Percentiles rank a stretch among this genome's conserved stretches.
phyloP scores from a whole-genome alignment of 2,329 filamentous ascomycete genomes.

The Ilyonectria robusta region DNA sequence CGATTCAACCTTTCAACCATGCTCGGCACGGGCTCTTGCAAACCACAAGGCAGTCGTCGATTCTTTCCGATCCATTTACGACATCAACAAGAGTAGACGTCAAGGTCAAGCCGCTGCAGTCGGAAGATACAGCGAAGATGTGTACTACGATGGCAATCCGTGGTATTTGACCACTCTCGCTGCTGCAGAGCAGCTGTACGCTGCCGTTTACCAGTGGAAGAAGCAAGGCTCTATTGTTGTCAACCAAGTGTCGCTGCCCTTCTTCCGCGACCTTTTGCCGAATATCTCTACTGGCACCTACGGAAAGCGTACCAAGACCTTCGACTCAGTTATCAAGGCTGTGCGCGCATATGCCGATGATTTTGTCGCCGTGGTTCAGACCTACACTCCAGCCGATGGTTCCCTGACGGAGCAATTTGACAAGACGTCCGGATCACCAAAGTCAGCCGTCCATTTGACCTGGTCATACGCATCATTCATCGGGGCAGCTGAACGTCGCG shows the following conservation, averaged over 20 bases:
- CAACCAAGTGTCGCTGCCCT: slow-evolving; percentile 19
- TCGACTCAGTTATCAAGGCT: slow-evolving; percentile 26
- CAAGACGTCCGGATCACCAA: slow-evolving; percentile 62
- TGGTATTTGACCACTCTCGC: slow-evolving; percentile 83
- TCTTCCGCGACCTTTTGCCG: slow-evolving; percentile 31
- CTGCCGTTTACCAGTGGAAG: slow-evolving; percentile 79
- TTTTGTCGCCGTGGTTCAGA: slow-evolving; percentile 63
- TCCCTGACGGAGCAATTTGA: slow-evolving; percentile 76
- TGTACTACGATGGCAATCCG: slow-evolving; percentile 81
- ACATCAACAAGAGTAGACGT: slow-evolving; percentile 74
- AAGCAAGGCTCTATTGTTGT: slow-evolving; percentile 68
- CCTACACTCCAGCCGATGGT: slow-evolving; percentile 74
- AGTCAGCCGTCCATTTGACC: slow-evolving; percentile 77
- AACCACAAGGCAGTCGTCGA: slow-evolving; percentile 82
- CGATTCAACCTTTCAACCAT: slow-evolving; percentile 80
- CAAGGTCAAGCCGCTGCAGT: slow-evolving; percentile 70
- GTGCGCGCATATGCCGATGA: slow-evolving; percentile 31
- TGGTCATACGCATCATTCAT: slow-evolving; percentile 81
- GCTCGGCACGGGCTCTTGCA: slow-evolving; percentile 73
- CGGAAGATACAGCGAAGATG: slow-evolving; percentile 78
- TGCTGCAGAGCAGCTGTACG: slow-evolving; percentile 83
- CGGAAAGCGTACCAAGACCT: slow-evolving; percentile 24
- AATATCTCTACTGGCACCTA: slow-evolving; percentile 30
- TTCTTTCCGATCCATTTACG: slow-evolving; percentile 77
- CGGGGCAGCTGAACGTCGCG: slow-evolving; percentile 69